Conservation (phyloP, 805 yeast genomes). For the Zygotorulaspora florentina region DNA sequence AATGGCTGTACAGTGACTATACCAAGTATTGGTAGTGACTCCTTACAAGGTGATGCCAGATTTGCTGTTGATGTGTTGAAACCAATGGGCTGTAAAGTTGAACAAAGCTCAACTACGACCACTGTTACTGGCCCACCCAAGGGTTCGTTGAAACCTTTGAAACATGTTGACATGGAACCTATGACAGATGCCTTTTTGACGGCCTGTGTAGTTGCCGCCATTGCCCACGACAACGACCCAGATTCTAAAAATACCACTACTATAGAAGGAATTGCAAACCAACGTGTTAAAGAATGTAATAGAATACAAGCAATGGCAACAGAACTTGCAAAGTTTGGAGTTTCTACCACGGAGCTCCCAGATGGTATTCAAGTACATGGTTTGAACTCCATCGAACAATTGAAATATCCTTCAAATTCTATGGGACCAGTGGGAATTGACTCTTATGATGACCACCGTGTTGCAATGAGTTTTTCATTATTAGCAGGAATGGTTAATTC, state of each 20-base stretch:
- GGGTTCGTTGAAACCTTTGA: conserved; percentile 65
- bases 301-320: conserved; percentile 92
- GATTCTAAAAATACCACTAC: conserved; percentile 50
- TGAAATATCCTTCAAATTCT: conserved; percentile 52
- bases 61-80: conserved; percentile 88
- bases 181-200: conserved; percentile 99
- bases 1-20: conserved; percentile 89
- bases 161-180: conserved; percentile 93
- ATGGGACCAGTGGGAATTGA: conserved; percentile 50
- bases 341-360: conserved; percentile 72
- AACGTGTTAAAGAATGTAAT: conserved; percentile 96
- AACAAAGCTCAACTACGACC: conserved; percentile 78
- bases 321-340: conserved; percentile 88
- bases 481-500: conserved; percentile 63
- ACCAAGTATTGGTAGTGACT: conserved; percentile 88
- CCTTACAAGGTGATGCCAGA: conserved; percentile 95
- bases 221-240: conserved; percentile 54
- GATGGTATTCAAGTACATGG: conserved; percentile 93
- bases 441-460: conserved; percentile 94
- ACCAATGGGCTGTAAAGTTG: conserved; percentile 93
- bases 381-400: conserved; percentile 40
- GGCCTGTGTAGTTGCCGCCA: conserved; percentile 96
- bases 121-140: conserved; percentile 85
- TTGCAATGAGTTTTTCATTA: conserved; percentile 94
- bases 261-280: conserved; percentile 95